phyloP scores from a whole-genome alignment of 148 eudicot species.

The Diospyros lotus region DNA sequence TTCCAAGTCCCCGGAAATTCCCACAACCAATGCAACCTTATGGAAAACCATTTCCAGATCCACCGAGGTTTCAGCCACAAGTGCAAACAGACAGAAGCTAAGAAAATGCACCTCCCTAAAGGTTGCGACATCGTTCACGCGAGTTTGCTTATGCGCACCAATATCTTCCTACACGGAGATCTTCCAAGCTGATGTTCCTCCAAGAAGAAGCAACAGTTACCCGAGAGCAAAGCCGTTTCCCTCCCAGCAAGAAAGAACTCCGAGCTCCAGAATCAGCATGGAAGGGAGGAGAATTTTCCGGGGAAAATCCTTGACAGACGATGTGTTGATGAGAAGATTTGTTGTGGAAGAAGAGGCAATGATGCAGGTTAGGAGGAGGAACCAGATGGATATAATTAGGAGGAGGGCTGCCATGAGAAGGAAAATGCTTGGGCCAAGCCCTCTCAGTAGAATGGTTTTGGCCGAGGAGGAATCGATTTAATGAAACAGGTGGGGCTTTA shows the following conservation, averaged over 20 bases:
- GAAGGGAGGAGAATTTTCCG: slow-evolving; percentile 74
- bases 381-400: slow-evolving; percentile 73
- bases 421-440: slow-evolving; percentile 82
- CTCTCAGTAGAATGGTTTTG: slow-evolving; percentile 72
- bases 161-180: slow-evolving; percentile 79
- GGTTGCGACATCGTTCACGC: slow-evolving; percentile 74
- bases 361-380: slow-evolving; percentile 73
- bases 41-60: slow-evolving; percentile 50
- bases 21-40: slow-evolving; percentile 34
- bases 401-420: slow-evolving; percentile 60
- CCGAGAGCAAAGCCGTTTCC: slow-evolving; percentile 60
- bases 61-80: slow-evolving; percentile 29
- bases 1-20: slow-evolving; percentile 40
- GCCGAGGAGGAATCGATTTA: slow-evolving; percentile 34
- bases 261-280: slow-evolving; percentile 53
- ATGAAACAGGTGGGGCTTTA: no score
- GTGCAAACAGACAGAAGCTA: slow-evolving; percentile 44
- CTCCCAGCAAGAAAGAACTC: slow-evolving; percentile 30
- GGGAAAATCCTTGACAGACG: slow-evolving; percentile 80
- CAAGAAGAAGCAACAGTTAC: slow-evolving; percentile 77
- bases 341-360: slow-evolving; percentile 86
- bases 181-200: slow-evolving; percentile 58
- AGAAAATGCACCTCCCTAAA: slow-evolving; percentile 68
- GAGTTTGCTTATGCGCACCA: slow-evolving; percentile 88
- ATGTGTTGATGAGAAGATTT: slow-evolving; percentile 89